Conservation (phyloP, 1,284 basidiomycete species). For the Fomitopsis pinicola region DNA sequence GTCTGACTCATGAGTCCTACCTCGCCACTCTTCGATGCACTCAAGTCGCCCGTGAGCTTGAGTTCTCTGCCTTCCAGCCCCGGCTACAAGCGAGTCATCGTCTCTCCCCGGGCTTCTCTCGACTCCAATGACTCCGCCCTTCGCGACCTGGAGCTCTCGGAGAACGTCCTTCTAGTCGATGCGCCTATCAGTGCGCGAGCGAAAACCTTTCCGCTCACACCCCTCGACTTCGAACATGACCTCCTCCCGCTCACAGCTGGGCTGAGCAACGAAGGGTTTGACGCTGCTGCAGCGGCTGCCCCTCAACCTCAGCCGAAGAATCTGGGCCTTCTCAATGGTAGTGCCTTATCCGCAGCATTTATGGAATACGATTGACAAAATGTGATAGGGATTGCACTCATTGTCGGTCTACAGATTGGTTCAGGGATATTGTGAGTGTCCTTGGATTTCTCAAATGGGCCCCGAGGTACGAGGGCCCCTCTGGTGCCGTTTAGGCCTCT, state of each 20-base stretch:
- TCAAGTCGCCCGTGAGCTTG: slow-evolving; percentile 25
- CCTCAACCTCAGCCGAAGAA: background rate
- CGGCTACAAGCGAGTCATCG: slow-evolving; percentile 34
- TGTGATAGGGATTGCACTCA: slow-evolving; percentile 68
- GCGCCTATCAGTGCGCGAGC: slow-evolving; percentile 29
- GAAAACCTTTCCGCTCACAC: slow-evolving; percentile 65
- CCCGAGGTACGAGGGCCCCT: too few relatives aligned
- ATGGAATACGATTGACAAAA: background rate
- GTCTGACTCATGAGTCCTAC: slow-evolving; percentile 21
- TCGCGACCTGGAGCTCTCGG: slow-evolving; percentile 71
- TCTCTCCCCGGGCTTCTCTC: slow-evolving; percentile 47
- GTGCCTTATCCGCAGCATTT: background rate
- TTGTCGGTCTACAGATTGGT: slow-evolving; percentile 85
- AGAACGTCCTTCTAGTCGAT: slow-evolving; percentile 45
- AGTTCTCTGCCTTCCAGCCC: slow-evolving; percentile 9
- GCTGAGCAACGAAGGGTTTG: slow-evolving; percentile 54
- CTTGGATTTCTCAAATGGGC: too few relatives aligned
- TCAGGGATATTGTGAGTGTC: slow-evolving; percentile 83
- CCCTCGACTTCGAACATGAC: slow-evolving; percentile 76
- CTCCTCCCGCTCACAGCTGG: slow-evolving; percentile 75
- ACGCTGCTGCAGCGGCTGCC: slow-evolving; percentile 16
- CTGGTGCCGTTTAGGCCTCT: too few relatives aligned
- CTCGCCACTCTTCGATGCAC: slow-evolving; percentile 27
- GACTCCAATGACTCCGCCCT: slow-evolving; percentile 68
- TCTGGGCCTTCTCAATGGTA: background rate